These are phyloP conservation scores for Ophiostoma sp. DNA, from an alignment of 2,329 filamentous ascomycete species.

Conservation along the genomic window DNA sequence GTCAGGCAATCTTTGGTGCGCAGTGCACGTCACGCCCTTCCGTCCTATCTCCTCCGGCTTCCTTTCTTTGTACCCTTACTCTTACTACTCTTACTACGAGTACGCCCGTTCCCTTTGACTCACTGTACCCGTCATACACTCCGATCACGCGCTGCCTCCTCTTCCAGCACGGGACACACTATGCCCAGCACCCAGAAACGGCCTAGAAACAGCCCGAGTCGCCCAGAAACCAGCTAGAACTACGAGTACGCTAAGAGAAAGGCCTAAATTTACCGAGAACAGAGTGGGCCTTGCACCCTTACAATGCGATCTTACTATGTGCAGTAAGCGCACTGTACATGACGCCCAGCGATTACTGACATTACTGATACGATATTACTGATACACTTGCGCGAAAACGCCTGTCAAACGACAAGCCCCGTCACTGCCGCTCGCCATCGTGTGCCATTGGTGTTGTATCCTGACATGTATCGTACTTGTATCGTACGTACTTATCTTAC, in stretches of 20 bases:
- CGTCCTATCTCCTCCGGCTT: not conserved
- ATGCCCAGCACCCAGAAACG: not conserved
- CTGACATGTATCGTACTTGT: not conserved
- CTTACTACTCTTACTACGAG: not conserved
- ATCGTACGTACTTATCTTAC: not conserved
- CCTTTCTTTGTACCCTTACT: not conserved
- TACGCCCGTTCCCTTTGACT: not conserved
- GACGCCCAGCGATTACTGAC: not conserved
- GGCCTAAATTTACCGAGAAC: conserved; percentile 10
- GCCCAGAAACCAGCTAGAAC: not conserved
- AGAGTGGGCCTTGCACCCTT: not conserved
- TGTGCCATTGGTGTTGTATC: not conserved
- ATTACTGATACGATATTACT: too few species aligned
- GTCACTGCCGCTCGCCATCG: conserved; percentile 4
- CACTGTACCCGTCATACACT: not conserved
- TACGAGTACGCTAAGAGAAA: conserved; percentile 2
- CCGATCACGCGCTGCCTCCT: conserved; percentile 8
- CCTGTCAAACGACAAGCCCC: not conserved
- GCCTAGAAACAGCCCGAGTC: too few species aligned
- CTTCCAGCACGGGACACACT: not conserved
- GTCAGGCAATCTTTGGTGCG: conserved; percentile 1
- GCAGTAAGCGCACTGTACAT: not conserved
- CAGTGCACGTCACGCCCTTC: not conserved
- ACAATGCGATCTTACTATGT: not conserved
- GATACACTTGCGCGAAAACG: not conserved